phyloP scores from a whole-genome alignment of 768 basidiomycete species.

The Macrolepiota dolichaula region DNA sequence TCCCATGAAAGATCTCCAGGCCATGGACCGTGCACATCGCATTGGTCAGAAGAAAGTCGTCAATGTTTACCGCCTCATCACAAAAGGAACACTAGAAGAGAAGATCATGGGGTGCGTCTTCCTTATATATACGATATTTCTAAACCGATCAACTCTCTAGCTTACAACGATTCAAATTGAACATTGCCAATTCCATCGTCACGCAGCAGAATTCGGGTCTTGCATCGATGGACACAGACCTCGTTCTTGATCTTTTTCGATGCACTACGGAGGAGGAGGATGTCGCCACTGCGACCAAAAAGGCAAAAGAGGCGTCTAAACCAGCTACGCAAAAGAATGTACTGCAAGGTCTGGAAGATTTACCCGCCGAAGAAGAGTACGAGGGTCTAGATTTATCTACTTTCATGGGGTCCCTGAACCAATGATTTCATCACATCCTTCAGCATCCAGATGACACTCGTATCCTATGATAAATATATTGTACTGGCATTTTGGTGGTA shows the following conservation, averaged over 20 bases:
- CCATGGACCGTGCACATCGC: constrained; percentile 98
- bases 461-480: constrained; percentile 11
- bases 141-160: constrained; percentile 38
- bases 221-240: constrained; percentile 94
- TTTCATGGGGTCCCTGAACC: constrained; percentile 84
- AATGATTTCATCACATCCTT: constrained; percentile 22
- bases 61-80: constrained; percentile 96
- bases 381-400: constrained; percentile 79
- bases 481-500: constrained; percentile 1
- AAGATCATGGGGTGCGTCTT: constrained; percentile 95
- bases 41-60: constrained; percentile 99
- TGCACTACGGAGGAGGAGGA: constrained; percentile 80
- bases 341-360: constrained; percentile 85
- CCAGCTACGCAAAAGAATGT: constrained; percentile 77
- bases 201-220: constrained; percentile 96
- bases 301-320: constrained; percentile 50
- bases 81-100: constrained; percentile 95
- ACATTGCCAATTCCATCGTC: constrained; percentile 94
- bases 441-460: not conserved
- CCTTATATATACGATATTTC: not conserved
- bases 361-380: constrained; percentile 92
- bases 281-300: constrained; percentile 48
- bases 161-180: constrained; percentile 97
- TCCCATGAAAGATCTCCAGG: constrained; percentile 98
- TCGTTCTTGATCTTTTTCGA: constrained; percentile 91